Evolutionary conservation across 2,329 filamentous ascomycete genomes (phyloP).

Genomic region (Colletotrichum sp.): DNA sequence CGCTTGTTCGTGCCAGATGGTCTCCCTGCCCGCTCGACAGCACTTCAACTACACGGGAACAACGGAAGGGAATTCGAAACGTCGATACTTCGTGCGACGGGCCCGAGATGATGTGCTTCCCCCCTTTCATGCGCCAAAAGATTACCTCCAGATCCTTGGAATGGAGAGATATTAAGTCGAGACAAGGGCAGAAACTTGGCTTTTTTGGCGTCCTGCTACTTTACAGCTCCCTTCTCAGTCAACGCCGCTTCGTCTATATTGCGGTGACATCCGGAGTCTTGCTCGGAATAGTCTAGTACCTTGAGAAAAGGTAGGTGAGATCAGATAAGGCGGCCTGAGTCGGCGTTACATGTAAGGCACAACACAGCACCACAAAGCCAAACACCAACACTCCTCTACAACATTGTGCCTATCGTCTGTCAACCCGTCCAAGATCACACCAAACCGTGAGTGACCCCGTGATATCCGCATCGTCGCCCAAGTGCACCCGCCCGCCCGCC

Average conservation of each 20-base stretch:
- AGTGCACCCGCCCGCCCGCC: background rate
- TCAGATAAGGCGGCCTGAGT: background rate
- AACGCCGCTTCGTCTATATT: background rate
- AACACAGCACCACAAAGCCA: background rate
- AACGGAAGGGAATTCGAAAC: background rate
- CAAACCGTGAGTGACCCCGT: background rate
- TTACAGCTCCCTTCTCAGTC: background rate
- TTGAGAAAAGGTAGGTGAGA: background rate
- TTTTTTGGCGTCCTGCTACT: background rate
- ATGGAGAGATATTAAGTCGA: conserved; percentile 1
- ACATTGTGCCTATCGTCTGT: background rate
- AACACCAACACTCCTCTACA: background rate
- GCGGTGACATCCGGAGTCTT: background rate
- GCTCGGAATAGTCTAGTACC: background rate
- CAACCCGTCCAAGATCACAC: background rate
- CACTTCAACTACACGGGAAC: background rate
- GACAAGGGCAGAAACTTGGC: conserved; percentile 3
- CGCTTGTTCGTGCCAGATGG: background rate
- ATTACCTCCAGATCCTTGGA: background rate
- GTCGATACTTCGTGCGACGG: background rate
- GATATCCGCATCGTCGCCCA: background rate
- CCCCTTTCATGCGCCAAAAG: background rate
- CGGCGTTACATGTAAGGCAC: background rate
- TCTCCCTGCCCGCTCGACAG: background rate
- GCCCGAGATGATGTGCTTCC: background rate